Conservation (phyloP, 495 filamentous ascomycete species). For the Neurospora pannonica region DNA sequence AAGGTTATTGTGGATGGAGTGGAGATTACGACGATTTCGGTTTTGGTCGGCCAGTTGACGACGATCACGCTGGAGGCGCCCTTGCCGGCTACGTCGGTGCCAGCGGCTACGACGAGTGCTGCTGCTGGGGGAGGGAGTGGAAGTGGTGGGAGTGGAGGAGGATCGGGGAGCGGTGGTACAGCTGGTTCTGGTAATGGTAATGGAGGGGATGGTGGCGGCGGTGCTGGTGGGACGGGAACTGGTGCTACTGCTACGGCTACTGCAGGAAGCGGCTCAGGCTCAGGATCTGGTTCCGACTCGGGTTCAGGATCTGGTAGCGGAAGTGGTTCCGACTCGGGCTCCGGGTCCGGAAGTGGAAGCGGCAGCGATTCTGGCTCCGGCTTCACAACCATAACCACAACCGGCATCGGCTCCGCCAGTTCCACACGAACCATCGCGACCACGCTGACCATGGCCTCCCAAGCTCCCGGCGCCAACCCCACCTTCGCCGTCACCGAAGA, state of each 20-base stretch:
- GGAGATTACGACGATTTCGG: conserved; percentile 28
- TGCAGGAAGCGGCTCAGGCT: not conserved
- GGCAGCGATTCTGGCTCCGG: not conserved
- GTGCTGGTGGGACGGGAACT: not conserved
- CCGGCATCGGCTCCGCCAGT: conserved; percentile 13
- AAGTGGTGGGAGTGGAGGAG: not conserved
- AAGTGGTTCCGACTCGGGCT: not conserved
- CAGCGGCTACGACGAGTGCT: conserved; percentile 4
- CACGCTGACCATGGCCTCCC: conserved; percentile 17
- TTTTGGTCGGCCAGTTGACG: conserved; percentile 19
- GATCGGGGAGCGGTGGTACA: not conserved
- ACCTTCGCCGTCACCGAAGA: conserved; percentile 36
- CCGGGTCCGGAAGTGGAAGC: not conserved
- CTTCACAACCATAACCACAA: conserved; percentile 23
- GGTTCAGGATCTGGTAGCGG: not conserved
- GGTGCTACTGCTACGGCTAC: not conserved
- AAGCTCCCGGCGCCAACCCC: conserved; percentile 16
- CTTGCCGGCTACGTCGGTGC: conserved; percentile 4
- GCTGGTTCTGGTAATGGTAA: not conserved
- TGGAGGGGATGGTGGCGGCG: not conserved
- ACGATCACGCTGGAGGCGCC: conserved; percentile 21
- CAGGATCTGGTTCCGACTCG: not conserved
- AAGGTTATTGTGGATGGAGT: conserved; percentile 19
- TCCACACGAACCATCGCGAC: conserved; percentile 17
- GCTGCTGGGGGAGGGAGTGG: not conserved